phyloP scores from a whole-genome alignment of 169 alveolate species.

The Plasmodium knowlesi region DNA sequence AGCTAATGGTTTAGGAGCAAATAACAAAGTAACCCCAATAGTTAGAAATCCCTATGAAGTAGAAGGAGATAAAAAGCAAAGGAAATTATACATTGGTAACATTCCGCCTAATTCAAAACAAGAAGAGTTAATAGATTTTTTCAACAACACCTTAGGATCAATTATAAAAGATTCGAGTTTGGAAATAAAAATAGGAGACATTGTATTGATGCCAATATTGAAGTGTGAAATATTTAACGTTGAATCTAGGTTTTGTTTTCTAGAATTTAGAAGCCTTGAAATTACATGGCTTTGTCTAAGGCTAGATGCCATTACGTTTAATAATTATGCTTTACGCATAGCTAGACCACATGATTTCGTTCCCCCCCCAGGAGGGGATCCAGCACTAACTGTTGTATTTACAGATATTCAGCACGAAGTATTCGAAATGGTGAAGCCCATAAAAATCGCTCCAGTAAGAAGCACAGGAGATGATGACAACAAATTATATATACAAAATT shows the following conservation, averaged over 20 bases:
- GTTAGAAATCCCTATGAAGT: slow-evolving; percentile 56
- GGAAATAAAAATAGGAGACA: slow-evolving; percentile 69
- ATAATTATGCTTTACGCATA: slow-evolving; percentile 83
- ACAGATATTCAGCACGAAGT: slow-evolving; percentile 75
- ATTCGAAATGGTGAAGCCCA: slow-evolving; percentile 61
- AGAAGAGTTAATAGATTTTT: slow-evolving; percentile 79
- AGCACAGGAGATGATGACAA: slow-evolving; percentile 76
- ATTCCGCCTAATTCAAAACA: slow-evolving; percentile 83
- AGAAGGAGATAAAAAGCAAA: slow-evolving; percentile 81
- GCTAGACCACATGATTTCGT: slow-evolving; percentile 89
- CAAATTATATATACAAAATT: slow-evolving; percentile 86
- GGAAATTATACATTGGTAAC: slow-evolving; percentile 84
- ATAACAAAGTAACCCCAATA: slow-evolving; percentile 21
- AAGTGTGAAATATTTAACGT: slow-evolving; percentile 84
- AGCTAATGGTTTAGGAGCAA: slow-evolving; percentile 4
- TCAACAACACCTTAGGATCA: slow-evolving; percentile 78
- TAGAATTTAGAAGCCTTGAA: slow-evolving; percentile 87
- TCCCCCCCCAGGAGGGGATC: slow-evolving; percentile 86
- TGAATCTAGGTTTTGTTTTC: slow-evolving; percentile 86
- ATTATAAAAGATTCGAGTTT: slow-evolving; percentile 56
- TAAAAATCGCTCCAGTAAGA: slow-evolving; percentile 23
- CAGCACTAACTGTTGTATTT: slow-evolving; percentile 79
- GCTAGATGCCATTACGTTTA: slow-evolving; percentile 85
- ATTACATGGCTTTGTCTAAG: slow-evolving; percentile 86
- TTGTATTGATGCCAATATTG: slow-evolving; percentile 75